A percentile compares a stretch with the other conserved stretches of the same genome.
Conservation (phyloP, 2,329 filamentous ascomycete genomes). For the Tolypocladium album region DNA sequence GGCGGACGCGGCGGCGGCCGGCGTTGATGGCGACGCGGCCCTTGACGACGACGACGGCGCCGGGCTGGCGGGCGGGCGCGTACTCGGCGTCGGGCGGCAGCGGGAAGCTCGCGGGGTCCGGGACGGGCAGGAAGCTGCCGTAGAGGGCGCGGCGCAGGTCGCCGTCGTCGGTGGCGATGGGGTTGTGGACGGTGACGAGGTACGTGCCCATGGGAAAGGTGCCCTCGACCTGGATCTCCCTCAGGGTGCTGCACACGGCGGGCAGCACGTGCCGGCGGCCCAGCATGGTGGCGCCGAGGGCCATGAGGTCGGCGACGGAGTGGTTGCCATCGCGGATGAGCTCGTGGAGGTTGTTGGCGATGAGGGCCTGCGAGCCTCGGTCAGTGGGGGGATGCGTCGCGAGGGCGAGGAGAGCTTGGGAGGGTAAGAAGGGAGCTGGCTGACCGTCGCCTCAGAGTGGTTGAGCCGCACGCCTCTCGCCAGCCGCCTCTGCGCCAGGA, state of each 20-base stretch:
- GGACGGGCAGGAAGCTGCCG: slow-evolving; percentile 80
- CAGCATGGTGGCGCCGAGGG: slow-evolving; percentile 81
- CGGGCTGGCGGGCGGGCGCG: slow-evolving; percentile 58
- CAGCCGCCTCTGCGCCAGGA: slow-evolving; percentile 77
- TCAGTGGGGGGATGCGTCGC: too few relatives aligned
- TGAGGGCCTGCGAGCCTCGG: slow-evolving; percentile 49
- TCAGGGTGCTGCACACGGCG: slow-evolving; percentile 65
- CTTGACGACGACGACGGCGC: slow-evolving; percentile 65
- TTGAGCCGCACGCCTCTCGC: slow-evolving; percentile 84
- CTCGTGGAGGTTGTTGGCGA: slow-evolving; percentile 86
- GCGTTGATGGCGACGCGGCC: slow-evolving; percentile 57
- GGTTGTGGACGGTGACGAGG: slow-evolving; percentile 87
- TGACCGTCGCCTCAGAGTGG: slow-evolving; percentile 75
- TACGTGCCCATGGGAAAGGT: slow-evolving; percentile 88
- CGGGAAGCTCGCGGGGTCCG: slow-evolving; percentile 57
- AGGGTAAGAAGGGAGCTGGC: too few relatives aligned
- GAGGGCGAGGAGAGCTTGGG: too few relatives aligned
- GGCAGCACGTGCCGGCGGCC: slow-evolving; percentile 86
- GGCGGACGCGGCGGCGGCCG: slow-evolving; percentile 58
- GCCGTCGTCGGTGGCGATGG: slow-evolving; percentile 76
- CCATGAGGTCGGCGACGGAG: slow-evolving; percentile 87
- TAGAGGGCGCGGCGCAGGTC: slow-evolving; percentile 81
- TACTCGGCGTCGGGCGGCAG: slow-evolving; percentile 55
- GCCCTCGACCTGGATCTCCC: slow-evolving; percentile 85
- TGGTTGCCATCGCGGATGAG: slow-evolving; percentile 94